Evolutionary conservation across 2,329 filamentous ascomycete genomes (phyloP).

Genomic region (Aureobasidium subglaciale): DNA sequence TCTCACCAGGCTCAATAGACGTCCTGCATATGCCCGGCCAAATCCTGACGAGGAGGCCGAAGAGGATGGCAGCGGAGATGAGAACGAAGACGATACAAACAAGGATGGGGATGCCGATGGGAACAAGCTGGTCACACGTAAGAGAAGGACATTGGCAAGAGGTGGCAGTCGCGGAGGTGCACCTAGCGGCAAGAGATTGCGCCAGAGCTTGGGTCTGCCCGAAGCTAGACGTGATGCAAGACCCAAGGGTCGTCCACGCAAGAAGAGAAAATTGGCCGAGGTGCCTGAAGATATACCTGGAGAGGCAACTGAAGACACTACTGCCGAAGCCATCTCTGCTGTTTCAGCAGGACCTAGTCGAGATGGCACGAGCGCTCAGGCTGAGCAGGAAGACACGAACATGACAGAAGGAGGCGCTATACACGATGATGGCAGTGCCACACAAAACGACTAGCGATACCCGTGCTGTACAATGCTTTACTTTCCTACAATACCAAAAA

Average conservation of each 20-base stretch:
- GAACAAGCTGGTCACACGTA: slow-evolving; percentile 7
- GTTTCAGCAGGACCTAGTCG: not conserved
- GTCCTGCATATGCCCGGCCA: not conserved
- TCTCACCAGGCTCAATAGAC: not conserved
- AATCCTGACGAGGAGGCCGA: not conserved
- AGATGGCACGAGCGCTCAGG: not conserved
- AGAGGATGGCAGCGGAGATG: not conserved
- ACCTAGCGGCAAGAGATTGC: slow-evolving; percentile 11
- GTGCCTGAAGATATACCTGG: not conserved
- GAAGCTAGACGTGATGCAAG: slow-evolving; percentile 6
- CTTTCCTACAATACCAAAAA: not conserved
- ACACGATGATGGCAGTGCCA: not conserved
- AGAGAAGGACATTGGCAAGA: slow-evolving; percentile 3
- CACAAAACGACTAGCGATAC: not conserved
- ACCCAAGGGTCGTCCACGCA: slow-evolving; percentile 5
- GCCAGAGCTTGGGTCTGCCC: slow-evolving; percentile 5
- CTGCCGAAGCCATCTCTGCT: not conserved
- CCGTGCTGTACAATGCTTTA: not conserved
- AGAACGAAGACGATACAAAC: slow-evolving; percentile 1
- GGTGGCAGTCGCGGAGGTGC: slow-evolving; percentile 9
- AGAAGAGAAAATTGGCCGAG: not conserved
- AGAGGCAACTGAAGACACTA: not conserved
- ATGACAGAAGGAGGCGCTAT: not conserved
- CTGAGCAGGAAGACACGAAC: not conserved
- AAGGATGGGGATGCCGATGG: not conserved